Conservation (phyloP, 768 basidiomycete species). For the Megacollybia marginata region DNA sequence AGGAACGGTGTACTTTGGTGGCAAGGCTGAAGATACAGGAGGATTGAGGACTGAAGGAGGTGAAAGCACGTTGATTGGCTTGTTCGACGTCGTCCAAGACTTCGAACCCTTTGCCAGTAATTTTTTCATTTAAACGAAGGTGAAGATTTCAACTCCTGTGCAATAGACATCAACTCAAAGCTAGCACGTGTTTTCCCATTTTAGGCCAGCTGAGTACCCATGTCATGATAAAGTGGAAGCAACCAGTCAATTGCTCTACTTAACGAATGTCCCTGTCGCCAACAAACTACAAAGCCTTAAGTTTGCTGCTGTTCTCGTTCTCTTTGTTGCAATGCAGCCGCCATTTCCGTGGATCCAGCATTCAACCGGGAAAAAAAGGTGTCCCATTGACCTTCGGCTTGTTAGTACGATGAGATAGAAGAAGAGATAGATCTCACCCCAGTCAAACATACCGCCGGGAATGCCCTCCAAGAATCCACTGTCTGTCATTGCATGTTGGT, state of each 20-base stretch:
- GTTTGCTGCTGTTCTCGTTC: neutral
- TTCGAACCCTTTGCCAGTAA: neutral
- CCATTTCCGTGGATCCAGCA: neutral
- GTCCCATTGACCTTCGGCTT: conserved; percentile 66
- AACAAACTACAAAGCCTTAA: too few species aligned
- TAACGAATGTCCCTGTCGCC: too few species aligned
- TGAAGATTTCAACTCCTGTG: neutral
- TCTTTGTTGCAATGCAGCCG: neutral
- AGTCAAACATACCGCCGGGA: conserved; percentile 82
- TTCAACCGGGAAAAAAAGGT: conserved; percentile 66
- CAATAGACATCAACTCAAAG: neutral
- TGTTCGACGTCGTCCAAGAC: conserved; percentile 1
- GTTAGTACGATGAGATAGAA: neutral
- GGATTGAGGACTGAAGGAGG: conserved; percentile 3
- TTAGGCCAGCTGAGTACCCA: too few species aligned
- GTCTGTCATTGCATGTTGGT: conserved; percentile 62
- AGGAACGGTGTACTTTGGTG: conserved; percentile 58
- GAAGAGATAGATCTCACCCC: conserved; percentile 43
- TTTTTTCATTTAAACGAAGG: conserved; percentile 1
- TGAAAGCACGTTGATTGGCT: conserved; percentile 3
- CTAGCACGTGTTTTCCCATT: neutral
- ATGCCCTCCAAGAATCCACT: conserved; percentile 69
- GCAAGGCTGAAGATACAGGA: conserved; percentile 31
- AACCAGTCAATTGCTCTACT: too few species aligned
- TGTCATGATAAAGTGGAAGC: too few species aligned